Conservation (phyloP, 495 filamentous ascomycete genomes). For the Cercophora samala region DNA sequence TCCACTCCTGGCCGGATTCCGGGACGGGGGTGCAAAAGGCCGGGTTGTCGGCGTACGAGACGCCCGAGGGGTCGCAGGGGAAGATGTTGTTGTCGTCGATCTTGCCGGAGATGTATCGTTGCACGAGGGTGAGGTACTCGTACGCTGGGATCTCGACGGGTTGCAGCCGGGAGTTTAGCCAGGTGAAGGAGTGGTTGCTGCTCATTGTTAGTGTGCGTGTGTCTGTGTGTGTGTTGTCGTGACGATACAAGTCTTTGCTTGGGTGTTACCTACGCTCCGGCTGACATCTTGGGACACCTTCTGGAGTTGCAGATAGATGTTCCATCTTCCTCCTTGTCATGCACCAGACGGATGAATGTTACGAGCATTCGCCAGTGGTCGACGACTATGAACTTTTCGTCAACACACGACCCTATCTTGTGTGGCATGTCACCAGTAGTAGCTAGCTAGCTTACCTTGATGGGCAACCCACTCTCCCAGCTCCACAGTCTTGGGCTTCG, state of each 20-base stretch:
- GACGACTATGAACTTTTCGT: conserved; percentile 59
- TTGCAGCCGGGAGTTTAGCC: conserved; percentile 66
- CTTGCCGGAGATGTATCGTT: conserved; percentile 90
- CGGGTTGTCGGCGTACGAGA: conserved; percentile 55
- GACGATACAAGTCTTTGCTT: too few species aligned
- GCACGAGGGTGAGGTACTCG: conserved; percentile 89
- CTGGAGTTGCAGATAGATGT: conserved; percentile 75
- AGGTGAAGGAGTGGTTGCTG: conserved; percentile 88
- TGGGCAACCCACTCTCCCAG: conserved; percentile 92
- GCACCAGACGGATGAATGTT: conserved; percentile 76
- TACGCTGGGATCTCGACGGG: conserved; percentile 70
- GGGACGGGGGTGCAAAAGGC: conserved; percentile 58
- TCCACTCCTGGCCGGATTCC: conserved; percentile 58
- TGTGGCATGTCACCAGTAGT: conserved; percentile 4
- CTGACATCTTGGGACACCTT: conserved; percentile 87
- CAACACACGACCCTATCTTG: conserved; percentile 4
- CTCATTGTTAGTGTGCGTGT: background rate
- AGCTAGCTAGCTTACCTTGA: conserved; percentile 69
- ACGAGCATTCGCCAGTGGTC: conserved; percentile 83
- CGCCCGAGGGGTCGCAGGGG: conserved; percentile 66
- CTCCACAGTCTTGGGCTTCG: conserved; percentile 87
- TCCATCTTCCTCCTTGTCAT: conserved; percentile 71
- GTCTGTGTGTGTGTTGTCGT: too few species aligned
- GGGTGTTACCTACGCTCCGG: conserved; percentile 67
- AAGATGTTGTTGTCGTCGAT: conserved; percentile 82